phyloP scores from a whole-genome alignment of 352 stramenopile genomes.

The Globisporangium viniferum region DNA sequence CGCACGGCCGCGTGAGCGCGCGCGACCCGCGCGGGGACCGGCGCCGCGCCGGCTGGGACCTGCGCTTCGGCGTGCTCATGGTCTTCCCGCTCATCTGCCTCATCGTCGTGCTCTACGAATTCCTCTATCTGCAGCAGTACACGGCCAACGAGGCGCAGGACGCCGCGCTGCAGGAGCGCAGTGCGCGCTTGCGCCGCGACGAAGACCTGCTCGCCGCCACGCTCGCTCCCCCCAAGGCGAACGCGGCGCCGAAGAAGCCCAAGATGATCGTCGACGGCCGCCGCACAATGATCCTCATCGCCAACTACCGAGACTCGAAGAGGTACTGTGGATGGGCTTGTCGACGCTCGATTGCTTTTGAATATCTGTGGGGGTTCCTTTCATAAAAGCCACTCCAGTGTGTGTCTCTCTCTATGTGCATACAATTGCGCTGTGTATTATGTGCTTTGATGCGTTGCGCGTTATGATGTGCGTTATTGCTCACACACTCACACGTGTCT shows the following conservation, averaged over 20 bases:
- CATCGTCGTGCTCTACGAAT: constrained; percentile 75
- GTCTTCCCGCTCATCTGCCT: constrained; percentile 67
- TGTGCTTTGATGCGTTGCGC: not conserved
- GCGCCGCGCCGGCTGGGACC: constrained; percentile 37
- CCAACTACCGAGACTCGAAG: constrained; percentile 80
- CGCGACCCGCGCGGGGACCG: constrained; percentile 30
- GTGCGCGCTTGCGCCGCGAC: not conserved
- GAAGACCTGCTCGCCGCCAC: constrained; percentile 9
- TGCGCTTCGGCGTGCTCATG: constrained; percentile 62
- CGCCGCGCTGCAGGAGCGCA: constrained; percentile 23
- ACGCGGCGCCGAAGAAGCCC: constrained; percentile 4
- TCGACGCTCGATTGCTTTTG: not conserved
- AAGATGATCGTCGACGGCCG: constrained; percentile 53
- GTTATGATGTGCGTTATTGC: not conserved
- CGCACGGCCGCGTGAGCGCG: constrained; percentile 62
- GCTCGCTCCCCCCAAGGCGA: constrained; percentile 15
- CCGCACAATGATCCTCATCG: constrained; percentile 73
- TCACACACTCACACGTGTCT: not conserved
- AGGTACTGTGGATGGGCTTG: constrained; percentile 23
- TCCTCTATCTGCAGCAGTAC: constrained; percentile 76
- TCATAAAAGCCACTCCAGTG: no score
- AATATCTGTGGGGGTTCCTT: not conserved
- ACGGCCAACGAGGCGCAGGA: constrained; percentile 33
- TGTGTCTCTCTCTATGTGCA: no score
- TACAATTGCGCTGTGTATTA: no score